Evolutionary conservation across 2,329 filamentous ascomycete genomes (phyloP).

Genomic region (Trichoderma polysporum): DNA sequence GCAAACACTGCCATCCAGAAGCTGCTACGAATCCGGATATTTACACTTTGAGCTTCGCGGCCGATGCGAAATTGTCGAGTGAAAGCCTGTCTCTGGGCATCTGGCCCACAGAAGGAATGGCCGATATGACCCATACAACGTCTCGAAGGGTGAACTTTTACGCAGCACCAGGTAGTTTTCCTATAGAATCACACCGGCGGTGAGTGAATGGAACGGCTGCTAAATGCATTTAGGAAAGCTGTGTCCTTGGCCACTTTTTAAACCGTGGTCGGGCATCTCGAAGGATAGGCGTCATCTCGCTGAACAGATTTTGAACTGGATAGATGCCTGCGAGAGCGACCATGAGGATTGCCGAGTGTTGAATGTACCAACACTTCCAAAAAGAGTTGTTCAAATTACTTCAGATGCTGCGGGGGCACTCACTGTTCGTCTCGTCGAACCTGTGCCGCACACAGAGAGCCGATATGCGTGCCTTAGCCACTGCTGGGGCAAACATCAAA

Average conservation of each 20-base stretch:
- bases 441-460: background rate
- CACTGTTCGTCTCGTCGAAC: background rate
- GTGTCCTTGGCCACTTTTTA: background rate
- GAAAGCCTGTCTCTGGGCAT: background rate
- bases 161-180: background rate
- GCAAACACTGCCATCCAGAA: background rate
- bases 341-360: background rate
- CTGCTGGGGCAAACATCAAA: conserved; percentile 35
- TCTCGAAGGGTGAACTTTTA: background rate
- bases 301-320: background rate
- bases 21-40: background rate
- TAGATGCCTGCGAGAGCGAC: background rate
- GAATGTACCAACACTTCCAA: background rate
- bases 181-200: no score
- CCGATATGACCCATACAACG: background rate
- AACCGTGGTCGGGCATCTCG: background rate
- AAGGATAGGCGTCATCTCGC: background rate
- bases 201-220: background rate
- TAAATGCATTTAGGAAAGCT: background rate
- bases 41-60: background rate
- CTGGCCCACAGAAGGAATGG: background rate
- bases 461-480: conserved; percentile 27
- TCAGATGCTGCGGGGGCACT: background rate
- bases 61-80: background rate
- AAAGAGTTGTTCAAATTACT: background rate